Percentiles rank a stretch among this genome's conserved stretches.
Evolutionary conservation across 345 rosid species (phyloP).

Genomic region (Eucalyptus tenuipes): DNA sequence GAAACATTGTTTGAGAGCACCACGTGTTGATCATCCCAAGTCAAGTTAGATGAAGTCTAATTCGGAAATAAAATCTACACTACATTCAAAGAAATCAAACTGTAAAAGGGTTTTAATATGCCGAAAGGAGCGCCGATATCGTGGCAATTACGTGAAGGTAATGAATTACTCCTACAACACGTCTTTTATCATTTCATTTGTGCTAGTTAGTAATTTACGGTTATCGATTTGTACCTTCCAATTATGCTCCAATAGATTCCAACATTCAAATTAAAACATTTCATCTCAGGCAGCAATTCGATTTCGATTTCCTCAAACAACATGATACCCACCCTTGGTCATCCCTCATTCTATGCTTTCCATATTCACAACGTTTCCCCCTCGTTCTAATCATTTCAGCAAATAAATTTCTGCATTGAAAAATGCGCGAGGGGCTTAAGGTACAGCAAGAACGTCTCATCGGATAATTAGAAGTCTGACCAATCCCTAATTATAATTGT

Average conservation of each 20-base stretch:
- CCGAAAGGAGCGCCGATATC: fast-evolving
- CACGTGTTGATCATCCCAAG: neutral
- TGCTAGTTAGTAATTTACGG: neutral
- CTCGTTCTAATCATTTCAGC: neutral
- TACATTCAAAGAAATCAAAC: neutral
- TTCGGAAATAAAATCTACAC: neutral
- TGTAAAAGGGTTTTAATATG: neutral
- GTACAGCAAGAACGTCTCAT: neutral
- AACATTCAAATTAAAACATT: neutral
- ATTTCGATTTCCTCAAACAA: neutral
- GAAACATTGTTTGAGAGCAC: neutral
- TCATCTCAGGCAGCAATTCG: neutral
- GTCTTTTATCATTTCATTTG: neutral
- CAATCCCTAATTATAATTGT: neutral
- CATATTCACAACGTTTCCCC: neutral
- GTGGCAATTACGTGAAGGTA: neutral
- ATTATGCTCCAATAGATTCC: neutral
- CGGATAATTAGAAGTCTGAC: neutral
- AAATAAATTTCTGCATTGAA: neutral
- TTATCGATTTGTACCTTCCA: neutral
- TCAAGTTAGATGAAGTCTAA: neutral
- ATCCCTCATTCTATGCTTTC: neutral
- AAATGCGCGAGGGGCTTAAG: neutral
- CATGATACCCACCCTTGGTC: neutral
- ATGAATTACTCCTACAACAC: neutral